Percentiles rank a stretch among this genome's conserved stretches.
These are phyloP conservation scores for Cicer yamashitae DNA, from an alignment of 306 rosid species.

Conservation along the genomic window DNA sequence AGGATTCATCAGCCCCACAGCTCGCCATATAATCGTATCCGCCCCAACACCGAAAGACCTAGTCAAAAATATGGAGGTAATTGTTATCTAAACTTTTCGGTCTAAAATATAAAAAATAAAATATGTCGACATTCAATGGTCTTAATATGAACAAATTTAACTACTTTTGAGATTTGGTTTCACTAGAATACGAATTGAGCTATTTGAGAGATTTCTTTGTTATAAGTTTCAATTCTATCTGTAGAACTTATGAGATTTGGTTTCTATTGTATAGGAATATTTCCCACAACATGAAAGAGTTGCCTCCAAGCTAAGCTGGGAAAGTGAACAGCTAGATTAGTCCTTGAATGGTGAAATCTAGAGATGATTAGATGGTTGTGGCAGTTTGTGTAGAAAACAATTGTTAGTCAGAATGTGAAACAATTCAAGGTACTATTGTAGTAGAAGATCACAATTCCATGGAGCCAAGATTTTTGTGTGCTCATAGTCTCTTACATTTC, in stretches of 20 bases:
- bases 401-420: constrained; percentile 44
- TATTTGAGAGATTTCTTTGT: background rate
- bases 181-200: background rate
- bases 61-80: constrained; percentile 87
- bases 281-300: constrained; percentile 88
- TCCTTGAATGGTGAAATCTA: constrained; percentile 57
- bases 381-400: constrained; percentile 40
- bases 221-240: background rate
- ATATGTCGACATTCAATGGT: too few species aligned
- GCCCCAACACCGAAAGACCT: constrained; percentile 85
- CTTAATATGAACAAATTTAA: too few species aligned
- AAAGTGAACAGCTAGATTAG: constrained; percentile 63
- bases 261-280: constrained; percentile 61
- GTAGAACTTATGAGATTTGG: background rate
- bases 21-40: constrained; percentile 90
- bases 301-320: constrained; percentile 95
- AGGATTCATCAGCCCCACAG: constrained; percentile 86
- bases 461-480: constrained; percentile 43
- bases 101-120: background rate
- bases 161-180: too few species aligned
- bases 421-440: constrained; percentile 48
- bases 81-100: background rate
- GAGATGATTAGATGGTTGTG: constrained; percentile 48
- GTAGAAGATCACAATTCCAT: constrained; percentile 55
- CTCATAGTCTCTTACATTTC: constrained; percentile 22